These are phyloP conservation scores for Biscogniauxia sp. DNA, from an alignment of 2,329 filamentous ascomycete species.

Conservation along the genomic window DNA sequence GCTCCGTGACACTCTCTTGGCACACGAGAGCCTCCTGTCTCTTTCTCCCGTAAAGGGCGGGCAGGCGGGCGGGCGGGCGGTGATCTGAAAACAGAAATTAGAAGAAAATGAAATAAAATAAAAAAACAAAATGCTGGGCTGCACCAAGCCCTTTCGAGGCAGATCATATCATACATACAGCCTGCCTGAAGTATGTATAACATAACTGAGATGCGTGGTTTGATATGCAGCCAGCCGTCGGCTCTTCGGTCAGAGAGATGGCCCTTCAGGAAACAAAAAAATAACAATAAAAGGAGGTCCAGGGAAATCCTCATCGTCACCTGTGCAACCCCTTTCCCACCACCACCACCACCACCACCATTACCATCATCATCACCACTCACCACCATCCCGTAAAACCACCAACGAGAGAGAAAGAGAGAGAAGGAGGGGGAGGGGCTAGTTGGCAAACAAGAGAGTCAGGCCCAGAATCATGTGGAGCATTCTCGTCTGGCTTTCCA, in stretches of 20 bases:
- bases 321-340: too few relatives aligned
- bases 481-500: neutral
- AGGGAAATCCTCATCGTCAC: neutral
- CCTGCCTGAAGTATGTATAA: neutral
- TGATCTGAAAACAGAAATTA: too few relatives aligned
- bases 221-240: slow-evolving; percentile 17
- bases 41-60: too few relatives aligned
- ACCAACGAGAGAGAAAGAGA: neutral
- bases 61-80: too few relatives aligned
- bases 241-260: slow-evolving; percentile 13
- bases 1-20: neutral
- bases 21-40: too few relatives aligned
- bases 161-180: slow-evolving; percentile 1
- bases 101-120: too few relatives aligned
- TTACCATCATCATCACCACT: neutral
- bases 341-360: too few relatives aligned
- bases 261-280: neutral
- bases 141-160: neutral
- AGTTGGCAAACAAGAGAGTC: neutral
- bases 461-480: neutral
- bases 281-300: neutral
- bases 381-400: neutral
- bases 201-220: slow-evolving; percentile 1
- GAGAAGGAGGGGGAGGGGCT: neutral
- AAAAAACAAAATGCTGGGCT: slow-evolving; percentile 2